phyloP scores from a whole-genome alignment of 371 early-diverging fungal genomes.

The Mortierella polycephala region DNA sequence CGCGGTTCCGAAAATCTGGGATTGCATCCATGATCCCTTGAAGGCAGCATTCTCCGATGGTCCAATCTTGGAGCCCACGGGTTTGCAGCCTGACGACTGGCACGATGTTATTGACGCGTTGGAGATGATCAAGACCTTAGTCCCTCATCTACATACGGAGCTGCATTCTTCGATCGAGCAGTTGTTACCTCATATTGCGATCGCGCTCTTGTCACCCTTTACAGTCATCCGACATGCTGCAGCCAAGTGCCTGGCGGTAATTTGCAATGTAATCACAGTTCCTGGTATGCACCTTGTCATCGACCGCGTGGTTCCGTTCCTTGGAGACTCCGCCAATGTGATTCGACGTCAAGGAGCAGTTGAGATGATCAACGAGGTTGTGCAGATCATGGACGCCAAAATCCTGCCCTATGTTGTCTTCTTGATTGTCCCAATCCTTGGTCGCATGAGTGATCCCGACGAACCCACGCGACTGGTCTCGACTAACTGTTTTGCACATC shows the following conservation, averaged over 20 bases:
- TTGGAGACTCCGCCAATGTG: constrained; percentile 77
- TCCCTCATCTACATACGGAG: constrained; percentile 68
- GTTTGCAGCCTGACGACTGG: constrained; percentile 56
- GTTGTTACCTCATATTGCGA: constrained; percentile 72
- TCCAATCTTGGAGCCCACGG: constrained; percentile 30
- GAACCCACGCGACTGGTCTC: constrained; percentile 88
- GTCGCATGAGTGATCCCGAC: constrained; percentile 97
- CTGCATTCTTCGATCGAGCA: constrained; percentile 56
- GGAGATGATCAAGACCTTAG: constrained; percentile 75
- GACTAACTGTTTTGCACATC: constrained; percentile 93
- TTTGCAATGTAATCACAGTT: constrained; percentile 74
- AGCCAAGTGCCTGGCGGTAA: constrained; percentile 80
- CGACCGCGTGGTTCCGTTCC: constrained; percentile 77
- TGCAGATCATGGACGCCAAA: constrained; percentile 75
- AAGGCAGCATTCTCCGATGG: constrained; percentile 39
- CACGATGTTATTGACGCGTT: constrained; percentile 87
- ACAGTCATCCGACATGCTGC: constrained; percentile 85
- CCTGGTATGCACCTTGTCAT: constrained; percentile 86
- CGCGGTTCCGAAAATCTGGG: constrained; percentile 85
- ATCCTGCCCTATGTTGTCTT: constrained; percentile 96
- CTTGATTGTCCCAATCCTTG: constrained; percentile 95
- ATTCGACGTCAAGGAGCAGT: constrained; percentile 89
- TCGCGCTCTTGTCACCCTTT: constrained; percentile 74
- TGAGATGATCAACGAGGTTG: constrained; percentile 77
- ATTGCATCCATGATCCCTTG: constrained; percentile 68